Evolutionary conservation across 2,329 filamentous ascomycete species (phyloP), one percentile per base, ranked within the genome.

Genomic region (Aspergillus pseudoterreus): DNA sequence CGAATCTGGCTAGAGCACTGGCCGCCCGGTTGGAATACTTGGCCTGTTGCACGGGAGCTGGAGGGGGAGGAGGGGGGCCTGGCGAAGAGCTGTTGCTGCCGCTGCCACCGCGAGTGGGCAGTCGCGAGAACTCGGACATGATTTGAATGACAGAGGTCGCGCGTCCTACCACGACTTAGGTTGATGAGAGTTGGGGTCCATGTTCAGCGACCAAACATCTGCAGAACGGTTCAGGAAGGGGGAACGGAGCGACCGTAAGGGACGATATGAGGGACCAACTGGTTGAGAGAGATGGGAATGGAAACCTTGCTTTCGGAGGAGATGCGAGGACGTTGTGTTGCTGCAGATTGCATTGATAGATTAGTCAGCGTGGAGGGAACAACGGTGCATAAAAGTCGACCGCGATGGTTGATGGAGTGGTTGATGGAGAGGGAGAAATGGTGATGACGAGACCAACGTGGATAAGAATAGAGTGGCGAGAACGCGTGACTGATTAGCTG

Each of bases 1-100:
- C 77, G 57, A 82, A 76, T 58, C 79, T 74, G 58, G 78, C 77
- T 46, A 77, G 60, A 51, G 74, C 74, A 62, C 67, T 75, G 54
- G 74, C 74, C 41, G 74, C 74, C 52, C 73, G 71, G 54, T 71
- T 68, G 27, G 72, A 69, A 62, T 76, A 75, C 56, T 67, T 65
- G 57, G 55, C 60, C 43, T 64, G 65, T 49, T 66, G 64, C 47
- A 65, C 62, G 21, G 68, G 69, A 41, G 64, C 69, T 45, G 70
- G 68, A 21, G 67, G 64, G 49, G 69, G 64, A 39, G 68, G 68
- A 39, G 69, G 60, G 47, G 68, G 67, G 59, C 61, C 63, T 54
- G 64, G 62, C 52, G 63, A 60, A 21, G 64, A 56, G 51, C 53
- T 58, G 54, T 55, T 57, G 62, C 58, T 57, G 63, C 58, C 54